Evolutionary conservation across 257 asterid species (phyloP).

Genomic region (Solanum megistacrolobum): DNA sequence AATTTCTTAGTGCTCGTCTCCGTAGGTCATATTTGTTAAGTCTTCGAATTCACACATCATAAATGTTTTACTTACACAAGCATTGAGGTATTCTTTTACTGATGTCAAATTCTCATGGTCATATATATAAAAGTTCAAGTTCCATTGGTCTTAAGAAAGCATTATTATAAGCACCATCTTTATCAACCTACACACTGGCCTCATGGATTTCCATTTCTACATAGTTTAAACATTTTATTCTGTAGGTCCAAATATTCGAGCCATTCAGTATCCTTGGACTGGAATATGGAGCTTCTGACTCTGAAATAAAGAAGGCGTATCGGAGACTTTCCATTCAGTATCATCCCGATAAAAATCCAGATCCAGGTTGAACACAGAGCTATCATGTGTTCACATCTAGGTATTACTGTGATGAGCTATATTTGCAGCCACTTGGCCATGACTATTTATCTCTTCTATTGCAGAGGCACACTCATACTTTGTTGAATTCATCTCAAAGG

Average conservation of each 20-base stretch:
- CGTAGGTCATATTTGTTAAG: neutral
- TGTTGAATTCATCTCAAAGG: constrained; percentile 86
- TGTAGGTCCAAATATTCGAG: constrained; percentile 74
- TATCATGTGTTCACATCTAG: neutral
- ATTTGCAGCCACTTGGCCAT: constrained; percentile 1
- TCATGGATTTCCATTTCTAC: neutral
- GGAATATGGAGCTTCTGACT: constrained; percentile 82
- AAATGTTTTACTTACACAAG: neutral
- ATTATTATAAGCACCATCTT: neutral
- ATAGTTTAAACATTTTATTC: neutral
- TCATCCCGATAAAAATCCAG: constrained; percentile 99
- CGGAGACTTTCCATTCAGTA: constrained; percentile 90
- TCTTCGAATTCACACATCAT: neutral
- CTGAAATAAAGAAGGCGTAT: constrained; percentile 95
- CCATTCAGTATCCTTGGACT: constrained; percentile 96
- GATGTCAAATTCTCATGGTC: neutral
- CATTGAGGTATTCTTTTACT: neutral
- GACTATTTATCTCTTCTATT: constrained; percentile 13
- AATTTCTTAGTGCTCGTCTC: neutral
- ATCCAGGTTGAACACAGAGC: constrained; percentile 68
- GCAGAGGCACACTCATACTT: constrained; percentile 92
- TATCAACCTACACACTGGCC: neutral
- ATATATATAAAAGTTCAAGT: neutral
- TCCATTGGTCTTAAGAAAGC: neutral
- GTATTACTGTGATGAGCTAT: neutral